Base-by-base conservation (phyloP, 208 protist genomes). In the Trypanosoma avium region DNA sequence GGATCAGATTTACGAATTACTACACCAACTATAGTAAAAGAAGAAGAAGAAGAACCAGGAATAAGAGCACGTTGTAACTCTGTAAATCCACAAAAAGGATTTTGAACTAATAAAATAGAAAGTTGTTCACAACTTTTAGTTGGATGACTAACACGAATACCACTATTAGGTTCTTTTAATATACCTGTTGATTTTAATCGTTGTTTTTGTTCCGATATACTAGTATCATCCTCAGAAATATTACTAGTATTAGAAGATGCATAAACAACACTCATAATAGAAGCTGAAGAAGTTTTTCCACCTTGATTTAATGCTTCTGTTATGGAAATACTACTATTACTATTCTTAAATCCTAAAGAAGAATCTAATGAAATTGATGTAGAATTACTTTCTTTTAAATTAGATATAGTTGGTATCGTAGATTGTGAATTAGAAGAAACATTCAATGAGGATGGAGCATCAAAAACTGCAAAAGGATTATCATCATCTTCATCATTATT, bases 1-100 rank as follows among this genome's bases (percentile, higher is more conserved):
- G 86, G 86, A 47, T 87, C 79, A 12, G 81, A 82, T 61, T 76
- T 82, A 22, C 77, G 77, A n/a, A 69, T 61, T 33, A 91, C 88
- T 0, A 79, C 79, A 8, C 88, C 88, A 9, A 94, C 67, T 42
- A 81, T 79, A 15, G 74, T 85, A 29, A 63, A 30, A 1, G 71
- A 48, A 26, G 82, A 61, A 0, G 72, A 30, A 15, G 58, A 8
- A 24, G n/a, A 45, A 17, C 5, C 50, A 38, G 30, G 43, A 24
- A 49, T 29, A 38, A 67, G 19, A 60, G 55, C 48, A 27, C 46
- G 33, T 19, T 19, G 61, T n/a, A 50, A 57, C 29, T 52, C 71
- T 32, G 55, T 33, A 46, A 91, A 91, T 1, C 70, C 52, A 22
- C 63, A 46, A 57, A 81, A 90, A 8, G 88, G 82, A 43, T 80